These are phyloP conservation scores for Neurospora sp. DNA, from an alignment of 495 filamentous ascomycete genomes.

Conservation along the genomic window DNA sequence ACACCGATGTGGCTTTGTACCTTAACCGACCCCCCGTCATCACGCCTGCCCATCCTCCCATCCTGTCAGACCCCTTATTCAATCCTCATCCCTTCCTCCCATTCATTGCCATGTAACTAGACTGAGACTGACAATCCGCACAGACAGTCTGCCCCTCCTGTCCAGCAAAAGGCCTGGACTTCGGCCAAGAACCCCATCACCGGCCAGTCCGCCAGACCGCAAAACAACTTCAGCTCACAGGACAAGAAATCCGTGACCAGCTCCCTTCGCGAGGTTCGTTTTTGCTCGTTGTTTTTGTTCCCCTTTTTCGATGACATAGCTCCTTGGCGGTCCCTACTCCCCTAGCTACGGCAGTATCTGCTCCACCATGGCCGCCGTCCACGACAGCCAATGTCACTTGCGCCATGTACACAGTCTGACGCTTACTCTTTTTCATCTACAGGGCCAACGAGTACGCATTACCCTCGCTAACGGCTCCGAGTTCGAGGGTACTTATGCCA, in stretches of 20 bases:
- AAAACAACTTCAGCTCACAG: slow-evolving; percentile 16
- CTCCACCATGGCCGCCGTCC: neutral
- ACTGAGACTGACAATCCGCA: slow-evolving; percentile 16
- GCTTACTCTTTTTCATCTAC: slow-evolving; percentile 7
- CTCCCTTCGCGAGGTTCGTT: slow-evolving; percentile 26
- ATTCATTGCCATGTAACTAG: slow-evolving; percentile 2
- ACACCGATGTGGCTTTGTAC: neutral
- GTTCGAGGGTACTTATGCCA: slow-evolving; percentile 54
- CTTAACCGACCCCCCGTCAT: neutral
- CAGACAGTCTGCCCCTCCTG: slow-evolving; percentile 26
- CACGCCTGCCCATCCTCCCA: neutral
- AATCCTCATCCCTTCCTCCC: slow-evolving; percentile 2
- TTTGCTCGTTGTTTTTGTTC: neutral
- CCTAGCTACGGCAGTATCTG: neutral
- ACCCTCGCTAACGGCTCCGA: slow-evolving; percentile 61
- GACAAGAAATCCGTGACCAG: slow-evolving; percentile 19
- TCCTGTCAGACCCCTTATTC: neutral
- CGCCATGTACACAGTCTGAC: neutral
- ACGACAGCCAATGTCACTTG: neutral
- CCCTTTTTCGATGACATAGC: neutral
- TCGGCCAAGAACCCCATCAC: slow-evolving; percentile 28
- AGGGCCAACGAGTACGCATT: slow-evolving; percentile 62
- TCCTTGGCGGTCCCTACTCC: neutral
- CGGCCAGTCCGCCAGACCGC: slow-evolving; percentile 21
- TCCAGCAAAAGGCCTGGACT: slow-evolving; percentile 30